These are phyloP conservation scores for Candida alai DNA, from an alignment of 805 yeast species.

Conservation along the genomic window DNA sequence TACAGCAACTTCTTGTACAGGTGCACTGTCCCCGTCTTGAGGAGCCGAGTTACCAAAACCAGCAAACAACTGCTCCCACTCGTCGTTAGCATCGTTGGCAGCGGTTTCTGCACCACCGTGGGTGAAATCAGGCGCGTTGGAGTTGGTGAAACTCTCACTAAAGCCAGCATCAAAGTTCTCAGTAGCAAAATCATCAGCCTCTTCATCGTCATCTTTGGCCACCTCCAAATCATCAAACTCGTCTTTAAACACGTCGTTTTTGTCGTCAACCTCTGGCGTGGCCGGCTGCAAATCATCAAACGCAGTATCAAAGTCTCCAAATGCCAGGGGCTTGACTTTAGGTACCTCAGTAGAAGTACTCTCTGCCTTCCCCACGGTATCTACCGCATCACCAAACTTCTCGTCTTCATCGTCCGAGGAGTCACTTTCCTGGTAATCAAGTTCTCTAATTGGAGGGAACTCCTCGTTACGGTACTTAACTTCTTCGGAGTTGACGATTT, in stretches of 20 bases:
- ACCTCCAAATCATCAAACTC: conserved; percentile 37
- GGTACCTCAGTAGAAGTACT: too few species aligned
- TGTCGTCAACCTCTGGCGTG: conserved; percentile 11
- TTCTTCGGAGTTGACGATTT: conserved; percentile 51
- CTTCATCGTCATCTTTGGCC: conserved; percentile 25
- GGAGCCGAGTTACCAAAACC: conserved; percentile 62
- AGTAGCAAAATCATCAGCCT: conserved; percentile 24
- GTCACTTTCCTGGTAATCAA: conserved; percentile 50
- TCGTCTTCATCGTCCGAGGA: conserved; percentile 40
- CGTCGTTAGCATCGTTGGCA: conserved; percentile 48
- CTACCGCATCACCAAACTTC: conserved; percentile 34
- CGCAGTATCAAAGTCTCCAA: conserved; percentile 32
- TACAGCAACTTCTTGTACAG: neutral
- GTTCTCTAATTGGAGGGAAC: conserved; percentile 60
- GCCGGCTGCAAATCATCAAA: conserved; percentile 40
- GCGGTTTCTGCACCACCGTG: conserved; percentile 19
- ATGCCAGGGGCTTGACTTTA: conserved; percentile 4
- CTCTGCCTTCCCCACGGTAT: conserved; percentile 9
- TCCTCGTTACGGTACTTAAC: conserved; percentile 17
- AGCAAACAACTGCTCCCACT: conserved; percentile 92
- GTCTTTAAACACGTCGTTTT: conserved; percentile 29
- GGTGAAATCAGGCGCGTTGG: conserved; percentile 33
- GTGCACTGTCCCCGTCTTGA: neutral
- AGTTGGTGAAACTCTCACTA: conserved; percentile 26
- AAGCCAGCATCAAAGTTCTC: conserved; percentile 22